phyloP scores from a whole-genome alignment of 2,329 filamentous ascomycete species.

The Fusarium multiceps region DNA sequence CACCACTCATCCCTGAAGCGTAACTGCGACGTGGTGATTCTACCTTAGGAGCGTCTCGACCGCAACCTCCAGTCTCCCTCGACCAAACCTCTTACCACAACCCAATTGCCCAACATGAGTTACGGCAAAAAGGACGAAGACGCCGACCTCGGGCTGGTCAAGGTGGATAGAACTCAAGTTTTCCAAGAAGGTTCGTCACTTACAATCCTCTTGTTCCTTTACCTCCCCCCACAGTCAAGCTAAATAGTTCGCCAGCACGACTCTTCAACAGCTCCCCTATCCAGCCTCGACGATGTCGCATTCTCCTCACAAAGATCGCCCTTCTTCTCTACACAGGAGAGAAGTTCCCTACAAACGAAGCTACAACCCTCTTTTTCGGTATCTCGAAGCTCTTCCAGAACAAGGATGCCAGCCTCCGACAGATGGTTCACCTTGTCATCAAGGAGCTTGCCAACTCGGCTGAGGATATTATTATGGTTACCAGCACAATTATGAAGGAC shows the following conservation, averaged over 20 bases:
- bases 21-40: constrained; percentile 56
- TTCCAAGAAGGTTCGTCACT: constrained; percentile 90
- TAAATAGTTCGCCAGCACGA: constrained; percentile 73
- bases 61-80: constrained; percentile 51
- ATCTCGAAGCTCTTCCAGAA: constrained; percentile 99
- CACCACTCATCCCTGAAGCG: constrained; percentile 46
- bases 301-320: constrained; percentile 96
- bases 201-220: constrained; percentile 47
- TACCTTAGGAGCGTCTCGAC: constrained; percentile 43
- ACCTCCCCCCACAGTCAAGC: constrained; percentile 47
- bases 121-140: constrained; percentile 99
- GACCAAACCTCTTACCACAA: constrained; percentile 46
- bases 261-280: constrained; percentile 98
- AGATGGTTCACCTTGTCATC: constrained; percentile 98
- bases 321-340: constrained; percentile 97
- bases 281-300: constrained; percentile 95
- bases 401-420: constrained; percentile 95
- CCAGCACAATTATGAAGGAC: constrained; percentile 99
- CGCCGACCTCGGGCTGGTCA: constrained; percentile 91
- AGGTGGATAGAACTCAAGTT: constrained; percentile 96
- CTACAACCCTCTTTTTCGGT: constrained; percentile 97
- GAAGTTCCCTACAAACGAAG: constrained; percentile 96
- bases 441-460: constrained; percentile 96
- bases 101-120: constrained; percentile 75
- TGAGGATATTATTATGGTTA: constrained; percentile 99